Evolutionary conservation across 176 grass and related monocot species (phyloP).

Genomic region (Elaeis guineensis): DNA sequence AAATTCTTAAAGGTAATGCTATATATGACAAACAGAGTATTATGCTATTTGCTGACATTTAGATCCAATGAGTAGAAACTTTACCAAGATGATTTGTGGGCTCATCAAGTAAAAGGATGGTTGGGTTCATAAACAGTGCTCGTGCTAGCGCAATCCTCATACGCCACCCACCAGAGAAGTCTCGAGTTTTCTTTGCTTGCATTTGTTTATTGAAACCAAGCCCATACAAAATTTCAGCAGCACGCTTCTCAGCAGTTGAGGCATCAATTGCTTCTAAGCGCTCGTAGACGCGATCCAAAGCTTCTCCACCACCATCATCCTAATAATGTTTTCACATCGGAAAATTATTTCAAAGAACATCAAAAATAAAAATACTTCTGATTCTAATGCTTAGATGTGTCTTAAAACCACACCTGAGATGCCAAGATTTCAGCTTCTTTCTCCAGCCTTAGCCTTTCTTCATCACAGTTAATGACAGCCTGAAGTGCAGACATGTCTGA

Average conservation of each 20-base stretch:
- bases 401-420: slow-evolving; percentile 1
- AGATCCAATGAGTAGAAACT: no score
- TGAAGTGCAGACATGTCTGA: slow-evolving; percentile 12
- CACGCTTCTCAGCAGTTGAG: slow-evolving; percentile 21
- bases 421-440: slow-evolving; percentile 19
- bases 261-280: slow-evolving; percentile 18
- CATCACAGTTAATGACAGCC: slow-evolving; percentile 25
- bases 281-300: slow-evolving; percentile 23
- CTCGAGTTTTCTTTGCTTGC: slow-evolving; percentile 20
- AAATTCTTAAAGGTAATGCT: no score
- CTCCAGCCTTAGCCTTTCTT: slow-evolving; percentile 19
- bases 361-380: neutral
- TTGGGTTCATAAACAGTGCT: slow-evolving; percentile 30
- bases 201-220: slow-evolving; percentile 29
- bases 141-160: slow-evolving; percentile 26
- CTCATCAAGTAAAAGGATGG: slow-evolving; percentile 28
- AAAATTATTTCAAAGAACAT: no score
- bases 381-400: no score
- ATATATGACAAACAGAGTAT: no score
- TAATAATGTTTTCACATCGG: neutral
- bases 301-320: slow-evolving; percentile 22
- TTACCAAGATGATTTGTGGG: slow-evolving; percentile 31
- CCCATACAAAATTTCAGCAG: slow-evolving; percentile 24
- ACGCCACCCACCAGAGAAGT: slow-evolving; percentile 24
- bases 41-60: no score